Conservation (phyloP, 192 early-diverging fungal species). For the Radiomyces spectabilis region DNA sequence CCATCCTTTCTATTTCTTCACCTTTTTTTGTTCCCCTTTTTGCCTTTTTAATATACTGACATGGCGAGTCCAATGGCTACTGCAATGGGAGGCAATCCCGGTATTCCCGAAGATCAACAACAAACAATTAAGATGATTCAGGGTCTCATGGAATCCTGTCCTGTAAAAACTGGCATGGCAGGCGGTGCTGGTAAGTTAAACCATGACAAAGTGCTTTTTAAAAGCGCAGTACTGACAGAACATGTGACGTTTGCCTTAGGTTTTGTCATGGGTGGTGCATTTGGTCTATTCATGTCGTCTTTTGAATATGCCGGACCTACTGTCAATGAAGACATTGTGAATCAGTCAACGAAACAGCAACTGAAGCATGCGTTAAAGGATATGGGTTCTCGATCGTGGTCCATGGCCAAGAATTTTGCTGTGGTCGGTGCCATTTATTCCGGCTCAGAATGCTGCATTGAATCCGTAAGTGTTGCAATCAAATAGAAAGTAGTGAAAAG, state of each 20-base stretch:
- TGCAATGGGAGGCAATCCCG: constrained; percentile 3
- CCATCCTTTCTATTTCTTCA: no score
- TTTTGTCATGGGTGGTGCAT: constrained; percentile 82
- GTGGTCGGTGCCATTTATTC: constrained; percentile 88
- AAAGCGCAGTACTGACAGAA: background rate
- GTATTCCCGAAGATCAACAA: constrained; percentile 13
- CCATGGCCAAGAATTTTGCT: constrained; percentile 91
- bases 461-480: constrained; percentile 60
- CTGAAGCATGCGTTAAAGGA: constrained; percentile 78
- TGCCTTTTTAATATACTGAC: background rate
- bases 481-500: background rate
- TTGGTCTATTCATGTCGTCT: constrained; percentile 89
- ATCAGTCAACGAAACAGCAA: constrained; percentile 78
- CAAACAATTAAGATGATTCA: constrained; percentile 27
- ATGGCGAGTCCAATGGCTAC: constrained; percentile 12
- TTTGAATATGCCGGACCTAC: constrained; percentile 80
- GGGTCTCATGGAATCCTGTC: constrained; percentile 55
- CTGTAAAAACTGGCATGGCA: constrained; percentile 61
- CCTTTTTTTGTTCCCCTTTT: background rate
- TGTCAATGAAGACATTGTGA: constrained; percentile 51
- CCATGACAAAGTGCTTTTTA: background rate
- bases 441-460: constrained; percentile 91
- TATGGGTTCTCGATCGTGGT: constrained; percentile 75
- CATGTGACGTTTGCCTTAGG: constrained; percentile 33
- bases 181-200: constrained; percentile 55